Base-by-base conservation (phyloP, 179 eudicot species). In the Beta macrorhiza region DNA sequence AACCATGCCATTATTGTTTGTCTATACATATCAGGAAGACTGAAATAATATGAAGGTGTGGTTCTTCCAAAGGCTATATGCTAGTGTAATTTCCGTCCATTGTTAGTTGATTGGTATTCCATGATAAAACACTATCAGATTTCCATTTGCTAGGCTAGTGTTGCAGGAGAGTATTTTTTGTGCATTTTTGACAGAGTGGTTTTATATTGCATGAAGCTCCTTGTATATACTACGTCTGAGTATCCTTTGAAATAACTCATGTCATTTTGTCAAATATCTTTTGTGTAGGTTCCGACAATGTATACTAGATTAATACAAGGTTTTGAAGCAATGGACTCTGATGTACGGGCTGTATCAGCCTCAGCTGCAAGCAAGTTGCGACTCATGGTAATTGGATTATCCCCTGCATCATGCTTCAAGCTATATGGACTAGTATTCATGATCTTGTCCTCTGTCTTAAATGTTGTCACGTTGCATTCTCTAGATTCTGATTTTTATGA, bases 301-400 rank as follows among this genome's bases (percentile, higher is more conserved):
- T 96, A 94, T 82, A 90, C 98, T 75, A 91, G 99, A 77, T 81
- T 96, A 82, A 92, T 94, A 83, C 99, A 96, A 93, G 99, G 99
- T 70, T 96, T 94, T 86, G 99, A 96, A 89, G 92, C 91, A 67
- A 96, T 96, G 99, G 93, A 90, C 78, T 89, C 94, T 63, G 98
- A 92, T 57, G 59, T 83, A 74, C 92, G 90, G 82, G 82, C 79
- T 72, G 79, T 83, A 16, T 96, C 97, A 63, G 97, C 97, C 80
- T 84, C 87, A 44, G 97, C 99, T 76, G 99, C 93, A 71, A 91
- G 95, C 86, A 90, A 91, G 82, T 78, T 97, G 83, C 99, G 98
- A 72, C 92, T 97, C 72, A 94, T 97, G 99, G 99, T 97, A 90
- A 90, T 77, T 75, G 53, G 67, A 74, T 87, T 52, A 59, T 69